phyloP scores from a whole-genome alignment of 345 rosid species.

The Populus simonii region DNA sequence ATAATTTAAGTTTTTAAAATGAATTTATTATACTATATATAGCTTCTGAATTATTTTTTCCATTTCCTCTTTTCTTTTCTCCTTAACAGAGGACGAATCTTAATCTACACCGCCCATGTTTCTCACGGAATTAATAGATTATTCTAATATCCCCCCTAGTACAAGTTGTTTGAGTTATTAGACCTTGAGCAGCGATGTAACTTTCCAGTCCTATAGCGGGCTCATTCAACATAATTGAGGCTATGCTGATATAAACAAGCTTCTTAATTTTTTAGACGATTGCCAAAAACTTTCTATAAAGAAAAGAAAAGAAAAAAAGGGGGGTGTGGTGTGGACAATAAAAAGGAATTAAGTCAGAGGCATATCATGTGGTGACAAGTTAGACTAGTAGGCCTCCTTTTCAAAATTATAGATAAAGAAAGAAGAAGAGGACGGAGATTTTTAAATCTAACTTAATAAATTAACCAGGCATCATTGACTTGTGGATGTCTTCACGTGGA shows the following conservation, averaged over 20 bases:
- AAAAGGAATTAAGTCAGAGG: not conserved
- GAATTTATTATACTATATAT: too few relatives aligned
- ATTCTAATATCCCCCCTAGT: not conserved
- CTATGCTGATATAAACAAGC: not conserved
- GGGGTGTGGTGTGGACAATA: too few relatives aligned
- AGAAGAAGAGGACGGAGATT: not conserved
- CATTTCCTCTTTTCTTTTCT: not conserved
- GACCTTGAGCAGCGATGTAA: not conserved
- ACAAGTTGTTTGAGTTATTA: not conserved
- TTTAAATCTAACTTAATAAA: not conserved
- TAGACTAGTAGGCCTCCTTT: not conserved
- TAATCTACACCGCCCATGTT: not conserved
- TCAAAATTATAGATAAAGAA: slow-evolving; percentile 13
- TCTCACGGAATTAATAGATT: not conserved
- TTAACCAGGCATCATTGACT: slow-evolving; percentile 27
- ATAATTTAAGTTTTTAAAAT: too few relatives aligned
- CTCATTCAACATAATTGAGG: too few relatives aligned
- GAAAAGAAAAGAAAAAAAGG: not conserved
- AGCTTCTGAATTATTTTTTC: too few relatives aligned
- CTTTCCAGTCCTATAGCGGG: not conserved
- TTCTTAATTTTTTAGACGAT: not conserved
- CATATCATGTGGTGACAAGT: not conserved
- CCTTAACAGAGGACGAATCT: not conserved
- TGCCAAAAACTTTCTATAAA: not conserved
- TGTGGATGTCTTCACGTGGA: slow-evolving; percentile 34